Evolutionary conservation across 768 basidiomycete genomes (phyloP), one percentile per base, ranked within the genome.

Genomic region (Suillus alpinus): DNA sequence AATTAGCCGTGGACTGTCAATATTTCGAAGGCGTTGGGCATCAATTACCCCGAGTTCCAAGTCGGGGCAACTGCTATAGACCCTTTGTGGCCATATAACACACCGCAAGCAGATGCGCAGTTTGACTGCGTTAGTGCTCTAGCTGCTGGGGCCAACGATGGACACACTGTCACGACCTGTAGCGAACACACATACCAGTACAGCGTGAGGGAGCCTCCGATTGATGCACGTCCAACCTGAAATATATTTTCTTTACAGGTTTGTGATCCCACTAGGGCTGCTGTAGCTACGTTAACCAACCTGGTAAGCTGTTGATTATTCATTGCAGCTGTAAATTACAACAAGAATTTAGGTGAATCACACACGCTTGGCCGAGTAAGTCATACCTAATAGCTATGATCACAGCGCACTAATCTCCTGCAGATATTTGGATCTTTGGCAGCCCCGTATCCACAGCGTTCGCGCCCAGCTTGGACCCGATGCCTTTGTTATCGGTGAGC

Each of bases 181-280:
- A 82, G 81, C 62, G 83, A 84, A 66, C 83, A 83, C 59, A 81
- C 81, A 2, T 82, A 83, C 63, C 81, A 83, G 59, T 83, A 83
- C 63, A 81, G 78, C 61, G 81, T 81, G 62, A 63, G 79, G 67
- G 5, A n/a, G 10, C 16, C 29, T 7, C 9, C 16, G 16, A 32
- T 36, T 31, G 26, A 14, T 18, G 7, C 10, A 9, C 3, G 49
- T 12, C 23, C n/a, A 10, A 14, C 26, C 47, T 31, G 29, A 49
- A 34, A 50, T 32, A 39, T 13, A 4, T 13, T 18, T 46, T 1
- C 10, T n/a, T 56, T 59, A 36, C 55, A 77, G 76, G 75, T 78
- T 44, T 80, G 78, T 57, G 78, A 80, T 67, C 74, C 78, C 23
- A 71, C 73, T 0, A 76, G 81, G 58, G 76, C 72, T 55, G 75